These are phyloP conservation scores for Actinidia arguta DNA, from an alignment of 179 eudicot species.

Conservation along the genomic window DNA sequence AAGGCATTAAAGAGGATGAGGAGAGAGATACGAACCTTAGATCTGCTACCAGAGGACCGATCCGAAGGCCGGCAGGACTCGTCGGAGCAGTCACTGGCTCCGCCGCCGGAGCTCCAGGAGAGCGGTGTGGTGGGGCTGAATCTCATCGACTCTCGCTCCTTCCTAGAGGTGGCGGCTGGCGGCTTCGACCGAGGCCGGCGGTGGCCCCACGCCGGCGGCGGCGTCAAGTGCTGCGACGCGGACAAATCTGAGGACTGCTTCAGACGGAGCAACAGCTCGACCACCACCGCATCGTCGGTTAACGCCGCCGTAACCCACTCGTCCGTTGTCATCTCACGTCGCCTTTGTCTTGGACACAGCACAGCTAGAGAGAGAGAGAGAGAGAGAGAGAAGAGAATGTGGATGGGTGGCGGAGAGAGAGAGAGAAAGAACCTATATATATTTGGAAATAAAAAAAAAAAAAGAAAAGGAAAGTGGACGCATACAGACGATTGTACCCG, in stretches of 20 bases:
- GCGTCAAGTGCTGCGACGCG: neutral
- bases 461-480: neutral
- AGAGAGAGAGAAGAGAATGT: constrained; percentile 1
- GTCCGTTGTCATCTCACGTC: constrained; percentile 11
- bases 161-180: constrained; percentile 5
- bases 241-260: constrained; percentile 9
- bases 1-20: neutral
- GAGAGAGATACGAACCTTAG: constrained; percentile 44
- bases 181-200: constrained; percentile 47
- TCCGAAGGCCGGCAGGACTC: constrained; percentile 35
- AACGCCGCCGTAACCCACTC: constrained; percentile 27
- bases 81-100: constrained; percentile 41
- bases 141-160: constrained; percentile 29
- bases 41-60: constrained; percentile 33
- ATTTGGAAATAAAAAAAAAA: neutral
- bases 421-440: neutral
- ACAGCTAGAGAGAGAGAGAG: neutral
- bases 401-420: constrained; percentile 14
- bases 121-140: constrained; percentile 67
- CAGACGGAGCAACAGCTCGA: constrained; percentile 14
- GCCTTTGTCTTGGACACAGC: neutral
- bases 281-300: constrained; percentile 24
- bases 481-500: neutral
- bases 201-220: constrained; percentile 45
- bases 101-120: constrained; percentile 42